Percentiles rank a stretch among this genome's conserved stretches.
These are phyloP conservation scores for Metarhizium humberi DNA, from an alignment of 2,329 filamentous ascomycete genomes.

Conservation along the genomic window DNA sequence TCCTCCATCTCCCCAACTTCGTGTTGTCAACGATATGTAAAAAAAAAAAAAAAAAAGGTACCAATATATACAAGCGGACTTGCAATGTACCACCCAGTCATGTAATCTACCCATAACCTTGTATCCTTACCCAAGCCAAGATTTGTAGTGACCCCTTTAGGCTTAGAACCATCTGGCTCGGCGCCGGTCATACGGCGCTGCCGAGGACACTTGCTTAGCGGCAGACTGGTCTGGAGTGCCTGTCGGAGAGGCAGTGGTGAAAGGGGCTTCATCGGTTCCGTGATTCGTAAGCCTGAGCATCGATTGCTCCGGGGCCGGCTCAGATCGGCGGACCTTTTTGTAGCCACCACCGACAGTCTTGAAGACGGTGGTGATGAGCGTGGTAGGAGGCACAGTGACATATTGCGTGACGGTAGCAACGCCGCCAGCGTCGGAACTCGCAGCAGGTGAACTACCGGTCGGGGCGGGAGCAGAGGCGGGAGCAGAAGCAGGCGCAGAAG, in stretches of 20 bases:
- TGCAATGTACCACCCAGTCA: neutral
- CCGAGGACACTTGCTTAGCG: neutral
- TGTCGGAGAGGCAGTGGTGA: neutral
- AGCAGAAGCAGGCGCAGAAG: neutral
- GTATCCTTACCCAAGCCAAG: neutral
- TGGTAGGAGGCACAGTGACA: slow-evolving; percentile 27
- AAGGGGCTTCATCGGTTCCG: neutral
- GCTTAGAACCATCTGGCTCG: neutral
- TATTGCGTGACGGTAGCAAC: slow-evolving; percentile 23
- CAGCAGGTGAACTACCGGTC: neutral
- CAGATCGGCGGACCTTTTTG: neutral
- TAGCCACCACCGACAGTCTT: slow-evolving; percentile 21
- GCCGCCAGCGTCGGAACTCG: slow-evolving; percentile 1
- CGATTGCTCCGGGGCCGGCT: neutral
- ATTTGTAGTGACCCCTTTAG: neutral
- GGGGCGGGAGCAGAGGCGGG: neutral
- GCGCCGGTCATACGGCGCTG: neutral
- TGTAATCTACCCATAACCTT: neutral
- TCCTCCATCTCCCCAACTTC: neutral
- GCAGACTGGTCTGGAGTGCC: neutral
- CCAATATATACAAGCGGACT: neutral
- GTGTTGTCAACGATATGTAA: neutral
- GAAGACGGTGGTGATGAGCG: slow-evolving; percentile 26
- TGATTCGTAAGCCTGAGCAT: slow-evolving; percentile 6
- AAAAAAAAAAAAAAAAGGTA: neutral